Evolutionary conservation across 805 yeast genomes (phyloP), one percentile per base, ranked within the genome.

Genomic region (Yamadazyma tumulicola): DNA sequence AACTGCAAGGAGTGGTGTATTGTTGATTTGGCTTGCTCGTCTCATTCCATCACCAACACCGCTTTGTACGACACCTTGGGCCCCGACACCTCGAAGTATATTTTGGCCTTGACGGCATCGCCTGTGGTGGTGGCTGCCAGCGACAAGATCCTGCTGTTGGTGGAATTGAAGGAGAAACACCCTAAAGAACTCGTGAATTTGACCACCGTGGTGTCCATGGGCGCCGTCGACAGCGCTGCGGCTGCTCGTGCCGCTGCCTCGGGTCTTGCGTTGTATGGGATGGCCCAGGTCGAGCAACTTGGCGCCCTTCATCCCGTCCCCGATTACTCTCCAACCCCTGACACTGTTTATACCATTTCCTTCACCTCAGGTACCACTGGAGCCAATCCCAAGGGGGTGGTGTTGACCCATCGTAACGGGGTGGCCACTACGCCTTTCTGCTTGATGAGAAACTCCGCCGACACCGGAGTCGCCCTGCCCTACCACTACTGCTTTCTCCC

Each of bases 291-390:
- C 47, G 67, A 49, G 46, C 51, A 20, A 41, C 64, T 41, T 47
- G 75, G 54, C 39, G 33, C 48, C 55, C 32, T 42, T 5, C 42
- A 32, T 59, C 69, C 26, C 48, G 54, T 39, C 49, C 54, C 26
- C 2, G 52, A 48, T 24, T 38, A 52, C 18, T 74, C 75, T 9
- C 83, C 86, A 17, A 59, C 55, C 1, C 73, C 79, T 1, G 69
- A 74, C 11, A 52, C 59, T 19, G 34, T 52, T 20, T 77, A 75
- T 52, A 79, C 88, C 12, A 73, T 82, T 31, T 75, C 81, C 6
- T 81, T 81, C 53, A 82, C 89, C 2, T 78, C 85, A 0, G 89
- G 89, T 20, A 81, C 89, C 2, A 81, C 88, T 1, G 87, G 87
- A 12, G 57, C 70, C 12, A 43, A 44, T 22, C 89, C 89, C 31